Evolutionary conservation across 768 basidiomycete genomes (phyloP).

Genomic region (Termitomyces eurrhizus): DNA sequence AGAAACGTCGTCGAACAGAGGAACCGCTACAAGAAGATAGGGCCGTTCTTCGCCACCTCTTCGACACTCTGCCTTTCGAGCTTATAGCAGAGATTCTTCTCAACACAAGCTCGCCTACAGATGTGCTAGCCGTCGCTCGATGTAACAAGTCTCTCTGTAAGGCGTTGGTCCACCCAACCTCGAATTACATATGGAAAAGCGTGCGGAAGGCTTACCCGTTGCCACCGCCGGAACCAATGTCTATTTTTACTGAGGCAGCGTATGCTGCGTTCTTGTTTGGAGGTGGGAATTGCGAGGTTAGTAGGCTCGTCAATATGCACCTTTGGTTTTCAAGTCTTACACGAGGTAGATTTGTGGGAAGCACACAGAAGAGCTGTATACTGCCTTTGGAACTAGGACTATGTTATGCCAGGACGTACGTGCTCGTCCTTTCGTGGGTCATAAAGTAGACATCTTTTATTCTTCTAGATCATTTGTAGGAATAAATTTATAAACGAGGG

Average conservation of each 20-base stretch:
- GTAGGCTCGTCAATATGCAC: slow-evolving; percentile 7
- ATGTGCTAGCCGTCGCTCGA: slow-evolving; percentile 57
- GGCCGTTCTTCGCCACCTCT: slow-evolving; percentile 3
- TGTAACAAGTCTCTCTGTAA: slow-evolving; percentile 51
- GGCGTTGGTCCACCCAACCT: slow-evolving; percentile 41
- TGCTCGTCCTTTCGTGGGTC: background rate
- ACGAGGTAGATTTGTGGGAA: slow-evolving; percentile 34
- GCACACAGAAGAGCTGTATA: slow-evolving; percentile 32
- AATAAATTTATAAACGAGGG: background rate
- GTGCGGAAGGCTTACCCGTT: slow-evolving; percentile 32
- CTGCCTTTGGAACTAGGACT: slow-evolving; percentile 44
- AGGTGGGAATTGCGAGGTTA: slow-evolving; percentile 51
- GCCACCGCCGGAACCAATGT: slow-evolving; percentile 23
- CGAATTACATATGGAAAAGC: slow-evolving; percentile 56
- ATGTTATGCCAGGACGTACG: slow-evolving; percentile 39
- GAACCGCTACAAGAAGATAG: background rate
- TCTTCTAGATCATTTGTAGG: slow-evolving; percentile 6
- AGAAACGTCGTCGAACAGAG: background rate
- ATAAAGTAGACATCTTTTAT: background rate
- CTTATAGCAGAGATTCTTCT: slow-evolving; percentile 61
- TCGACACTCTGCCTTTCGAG: slow-evolving; percentile 50
- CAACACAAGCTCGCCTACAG: slow-evolving; percentile 45
- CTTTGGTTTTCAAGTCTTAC: background rate
- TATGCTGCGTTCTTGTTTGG: slow-evolving; percentile 68
- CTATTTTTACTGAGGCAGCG: slow-evolving; percentile 46